A percentile compares a stretch with the other conserved stretches of the same genome.
These are phyloP conservation scores for Zelonia costaricensis DNA, from an alignment of 208 protist genomes.

Conservation along the genomic window DNA sequence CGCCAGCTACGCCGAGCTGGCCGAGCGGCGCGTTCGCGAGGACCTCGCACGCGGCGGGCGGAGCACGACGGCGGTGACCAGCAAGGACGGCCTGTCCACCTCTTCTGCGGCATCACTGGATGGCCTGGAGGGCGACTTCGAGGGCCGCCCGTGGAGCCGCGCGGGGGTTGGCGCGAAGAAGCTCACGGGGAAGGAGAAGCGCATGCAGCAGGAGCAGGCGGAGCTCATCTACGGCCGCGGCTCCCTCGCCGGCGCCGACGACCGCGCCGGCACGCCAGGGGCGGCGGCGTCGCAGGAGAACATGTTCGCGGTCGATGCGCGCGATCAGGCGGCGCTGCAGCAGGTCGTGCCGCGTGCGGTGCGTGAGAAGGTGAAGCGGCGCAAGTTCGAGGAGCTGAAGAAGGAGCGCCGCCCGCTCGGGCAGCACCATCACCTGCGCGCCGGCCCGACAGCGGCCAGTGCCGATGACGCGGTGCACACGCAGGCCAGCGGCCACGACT, in stretches of 20 bases:
- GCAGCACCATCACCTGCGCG: slow-evolving; percentile 2
- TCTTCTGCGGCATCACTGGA: slow-evolving; percentile 7
- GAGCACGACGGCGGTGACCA: neutral
- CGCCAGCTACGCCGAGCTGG: slow-evolving; percentile 43
- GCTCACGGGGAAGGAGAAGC: slow-evolving; percentile 54
- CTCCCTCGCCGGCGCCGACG: slow-evolving; percentile 12
- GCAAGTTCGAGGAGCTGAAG: slow-evolving; percentile 12
- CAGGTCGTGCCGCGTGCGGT: slow-evolving; percentile 52
- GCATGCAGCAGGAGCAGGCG: slow-evolving; percentile 56
- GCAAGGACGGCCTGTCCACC: slow-evolving; percentile 19
- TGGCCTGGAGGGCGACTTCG: slow-evolving; percentile 18
- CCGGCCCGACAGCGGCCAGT: neutral
- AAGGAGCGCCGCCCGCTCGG: slow-evolving; percentile 9
- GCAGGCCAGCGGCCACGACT: too few relatives aligned
- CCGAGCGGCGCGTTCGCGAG: slow-evolving; percentile 42
- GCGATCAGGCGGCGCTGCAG: slow-evolving; percentile 50
- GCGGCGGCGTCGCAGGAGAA: slow-evolving; percentile 14
- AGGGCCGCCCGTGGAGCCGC: slow-evolving; percentile 58
- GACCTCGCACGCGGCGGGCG: slow-evolving; percentile 10
- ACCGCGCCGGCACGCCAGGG: neutral
- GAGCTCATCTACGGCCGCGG: slow-evolving; percentile 63
- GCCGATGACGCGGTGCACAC: neutral
- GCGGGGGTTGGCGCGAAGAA: slow-evolving; percentile 60
- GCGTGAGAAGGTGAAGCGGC: slow-evolving; percentile 24
- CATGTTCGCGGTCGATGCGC: slow-evolving; percentile 33